These are phyloP conservation scores for Trichosanthes truncata DNA, from an alignment of 306 rosid species.

Conservation along the genomic window DNA sequence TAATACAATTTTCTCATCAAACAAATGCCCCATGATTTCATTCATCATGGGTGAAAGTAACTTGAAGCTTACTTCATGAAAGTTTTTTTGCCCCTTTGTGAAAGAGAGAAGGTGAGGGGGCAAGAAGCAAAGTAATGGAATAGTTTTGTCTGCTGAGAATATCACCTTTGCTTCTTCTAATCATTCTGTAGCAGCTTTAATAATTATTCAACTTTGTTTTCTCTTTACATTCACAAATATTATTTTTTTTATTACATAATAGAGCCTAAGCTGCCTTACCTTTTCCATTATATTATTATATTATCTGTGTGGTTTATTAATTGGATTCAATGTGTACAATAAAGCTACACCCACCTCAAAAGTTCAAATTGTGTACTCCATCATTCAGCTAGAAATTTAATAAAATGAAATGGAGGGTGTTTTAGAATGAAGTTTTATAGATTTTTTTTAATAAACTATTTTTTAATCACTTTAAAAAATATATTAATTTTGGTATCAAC, in stretches of 20 bases:
- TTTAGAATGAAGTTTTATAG: no score
- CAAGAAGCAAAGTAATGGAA: conserved; percentile 1
- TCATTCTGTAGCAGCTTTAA: not conserved
- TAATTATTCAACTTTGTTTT: not conserved
- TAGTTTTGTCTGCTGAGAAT: not conserved
- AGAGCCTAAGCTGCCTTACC: not conserved
- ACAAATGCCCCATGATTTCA: not conserved
- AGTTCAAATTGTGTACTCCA: not conserved
- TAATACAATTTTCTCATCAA: not conserved
- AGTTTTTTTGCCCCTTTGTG: not conserved
- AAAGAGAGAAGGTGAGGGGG: not conserved
- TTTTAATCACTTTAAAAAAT: not conserved
- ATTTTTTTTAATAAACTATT: not conserved
- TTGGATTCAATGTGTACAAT: not conserved
- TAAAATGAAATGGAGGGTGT: not conserved
- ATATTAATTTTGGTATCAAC: not conserved
- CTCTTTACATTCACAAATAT: not conserved
- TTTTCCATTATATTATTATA: not conserved
- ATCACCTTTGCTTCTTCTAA: conserved; percentile 1
- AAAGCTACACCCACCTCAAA: not conserved
- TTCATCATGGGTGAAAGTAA: not conserved
- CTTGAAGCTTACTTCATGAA: not conserved
- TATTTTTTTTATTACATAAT: not conserved
- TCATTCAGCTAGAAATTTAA: not conserved
- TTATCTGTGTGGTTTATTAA: not conserved